These are phyloP conservation scores for Phytophthora uliginosa DNA, from an alignment of 352 stramenopile genomes.

Conservation along the genomic window DNA sequence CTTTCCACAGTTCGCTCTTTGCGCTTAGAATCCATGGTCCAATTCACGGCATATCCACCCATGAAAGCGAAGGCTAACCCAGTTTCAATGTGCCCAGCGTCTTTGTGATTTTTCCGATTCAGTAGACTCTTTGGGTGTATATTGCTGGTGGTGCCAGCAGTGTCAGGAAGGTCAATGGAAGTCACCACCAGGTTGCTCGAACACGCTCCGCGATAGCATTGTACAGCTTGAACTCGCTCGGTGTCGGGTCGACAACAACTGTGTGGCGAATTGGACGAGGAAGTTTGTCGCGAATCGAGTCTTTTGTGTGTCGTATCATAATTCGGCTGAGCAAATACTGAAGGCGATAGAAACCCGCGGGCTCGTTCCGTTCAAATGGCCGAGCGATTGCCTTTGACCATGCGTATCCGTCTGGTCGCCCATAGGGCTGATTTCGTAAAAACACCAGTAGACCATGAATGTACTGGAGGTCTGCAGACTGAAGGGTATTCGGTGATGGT, in stretches of 20 bases:
- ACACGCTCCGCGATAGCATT: slow-evolving; percentile 63
- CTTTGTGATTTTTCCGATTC: slow-evolving; percentile 62
- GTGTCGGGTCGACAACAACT: slow-evolving; percentile 63
- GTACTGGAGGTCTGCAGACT: slow-evolving; percentile 87
- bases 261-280: slow-evolving; percentile 51
- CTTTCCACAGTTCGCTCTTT: slow-evolving; percentile 54
- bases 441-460: slow-evolving; percentile 93
- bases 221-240: slow-evolving; percentile 68
- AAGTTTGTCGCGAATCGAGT: slow-evolving; percentile 75
- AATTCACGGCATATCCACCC: slow-evolving; percentile 47
- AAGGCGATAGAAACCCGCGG: slow-evolving; percentile 69
- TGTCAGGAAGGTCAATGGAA: slow-evolving; percentile 59
- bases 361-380: slow-evolving; percentile 70
- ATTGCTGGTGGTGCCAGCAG: neutral
- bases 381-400: slow-evolving; percentile 75
- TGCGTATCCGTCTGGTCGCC: slow-evolving; percentile 63
- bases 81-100: slow-evolving; percentile 47
- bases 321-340: slow-evolving; percentile 85
- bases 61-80: slow-evolving; percentile 61
- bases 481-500: slow-evolving; percentile 91
- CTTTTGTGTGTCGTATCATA: slow-evolving; percentile 96
- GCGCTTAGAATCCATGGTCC: slow-evolving; percentile 26
- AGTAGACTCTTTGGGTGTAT: slow-evolving; percentile 70
- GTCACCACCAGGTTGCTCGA: slow-evolving; percentile 61
- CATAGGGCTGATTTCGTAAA: slow-evolving; percentile 88